A percentile compares a stretch with the other conserved stretches of the same genome.
Conservation (phyloP, 179 eudicot genomes). For the Spergularia azorica region DNA sequence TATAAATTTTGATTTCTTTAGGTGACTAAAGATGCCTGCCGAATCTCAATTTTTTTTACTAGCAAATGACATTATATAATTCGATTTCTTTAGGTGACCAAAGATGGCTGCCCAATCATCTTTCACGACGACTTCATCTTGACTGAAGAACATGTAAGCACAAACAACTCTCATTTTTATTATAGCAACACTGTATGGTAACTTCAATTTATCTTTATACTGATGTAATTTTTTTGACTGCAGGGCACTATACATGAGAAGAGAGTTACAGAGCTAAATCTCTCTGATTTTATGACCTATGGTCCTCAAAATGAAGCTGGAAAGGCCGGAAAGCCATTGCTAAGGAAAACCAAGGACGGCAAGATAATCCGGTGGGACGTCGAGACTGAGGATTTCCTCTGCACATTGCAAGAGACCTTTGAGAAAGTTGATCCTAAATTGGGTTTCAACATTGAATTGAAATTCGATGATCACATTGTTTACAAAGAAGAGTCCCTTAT, state of each 20-base stretch:
- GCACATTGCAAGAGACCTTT: conserved; percentile 82
- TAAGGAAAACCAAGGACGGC: conserved; percentile 75
- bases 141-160: conserved; percentile 66
- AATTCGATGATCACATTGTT: conserved; percentile 76
- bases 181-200: too few relatives aligned
- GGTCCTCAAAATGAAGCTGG: conserved; percentile 68
- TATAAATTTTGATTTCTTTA: too few relatives aligned
- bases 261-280: conserved; percentile 71
- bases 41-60: background rate
- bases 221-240: background rate
- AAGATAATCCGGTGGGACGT: conserved; percentile 67
- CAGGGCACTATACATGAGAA: conserved; percentile 67
- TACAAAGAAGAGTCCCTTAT: conserved; percentile 53
- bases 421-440: conserved; percentile 58
- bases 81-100: conserved; percentile 67
- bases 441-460: conserved; percentile 89
- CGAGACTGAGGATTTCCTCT: conserved; percentile 56
- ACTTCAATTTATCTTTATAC: background rate
- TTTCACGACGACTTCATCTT: conserved; percentile 78
- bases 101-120: conserved; percentile 74
- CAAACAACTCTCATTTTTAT: background rate
- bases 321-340: conserved; percentile 52
- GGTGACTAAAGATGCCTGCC: too few relatives aligned
- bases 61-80: background rate
- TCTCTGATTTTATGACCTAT: conserved; percentile 61